Evolutionary conservation across 805 yeast genomes (phyloP).

Genomic region (Pachysolen tannophilus): DNA sequence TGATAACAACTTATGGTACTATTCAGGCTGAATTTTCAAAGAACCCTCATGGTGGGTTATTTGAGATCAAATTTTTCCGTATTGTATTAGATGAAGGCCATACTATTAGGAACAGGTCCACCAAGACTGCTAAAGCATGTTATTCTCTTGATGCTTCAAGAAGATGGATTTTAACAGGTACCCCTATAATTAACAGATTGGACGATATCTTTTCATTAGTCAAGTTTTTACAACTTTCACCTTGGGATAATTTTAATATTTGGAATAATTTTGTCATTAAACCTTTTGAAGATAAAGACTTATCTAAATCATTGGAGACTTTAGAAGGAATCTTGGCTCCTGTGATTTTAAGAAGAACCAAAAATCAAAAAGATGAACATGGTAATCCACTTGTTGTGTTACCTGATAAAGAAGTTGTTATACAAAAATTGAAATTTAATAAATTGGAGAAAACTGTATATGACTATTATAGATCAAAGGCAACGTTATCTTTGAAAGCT

Average conservation of each 20-base stretch:
- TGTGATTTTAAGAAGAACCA: conserved; percentile 74
- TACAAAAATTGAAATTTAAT: conserved; percentile 61
- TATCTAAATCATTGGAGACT: conserved; percentile 67
- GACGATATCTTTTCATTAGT: conserved; percentile 81
- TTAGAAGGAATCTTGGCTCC: conserved; percentile 86
- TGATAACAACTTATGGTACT: conserved; percentile 85
- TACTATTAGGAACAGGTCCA: conserved; percentile 68
- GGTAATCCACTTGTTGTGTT: conserved; percentile 70
- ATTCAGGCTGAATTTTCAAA: conserved; percentile 68
- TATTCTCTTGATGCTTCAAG: conserved; percentile 55
- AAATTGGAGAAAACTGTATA: conserved; percentile 61
- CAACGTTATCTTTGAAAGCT: conserved; percentile 52
- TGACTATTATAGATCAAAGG: conserved; percentile 57
- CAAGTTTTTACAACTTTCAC: conserved; percentile 69
- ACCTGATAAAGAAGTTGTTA: conserved; percentile 66
- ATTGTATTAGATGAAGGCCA: conserved; percentile 88
- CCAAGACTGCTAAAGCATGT: conserved; percentile 75
- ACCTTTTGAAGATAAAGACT: conserved; percentile 72
- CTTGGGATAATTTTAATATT: conserved; percentile 79
- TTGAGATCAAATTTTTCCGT: conserved; percentile 65
- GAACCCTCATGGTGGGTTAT: conserved; percentile 41
- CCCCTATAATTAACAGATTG: conserved; percentile 82
- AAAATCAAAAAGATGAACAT: conserved; percentile 65
- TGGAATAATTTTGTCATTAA: conserved; percentile 83
- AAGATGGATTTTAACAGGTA: conserved; percentile 86